Conservation (phyloP, 257 asterid genomes). For the Primulina eburnea region DNA sequence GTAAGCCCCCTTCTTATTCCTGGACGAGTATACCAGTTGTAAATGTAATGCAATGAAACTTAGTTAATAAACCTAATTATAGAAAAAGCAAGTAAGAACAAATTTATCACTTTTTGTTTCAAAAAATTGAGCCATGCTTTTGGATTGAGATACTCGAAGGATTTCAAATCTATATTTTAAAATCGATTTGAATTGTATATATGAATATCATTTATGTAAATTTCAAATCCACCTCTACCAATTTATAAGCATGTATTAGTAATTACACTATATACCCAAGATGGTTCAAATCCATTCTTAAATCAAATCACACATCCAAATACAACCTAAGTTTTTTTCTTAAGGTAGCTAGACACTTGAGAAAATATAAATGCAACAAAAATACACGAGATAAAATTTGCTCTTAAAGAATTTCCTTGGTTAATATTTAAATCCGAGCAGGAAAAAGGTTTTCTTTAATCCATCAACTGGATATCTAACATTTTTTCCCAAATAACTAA, state of each 20-base stretch:
- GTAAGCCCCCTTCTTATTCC: constrained; percentile 89
- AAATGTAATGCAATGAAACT: constrained; percentile 11
- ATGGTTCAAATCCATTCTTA: not conserved
- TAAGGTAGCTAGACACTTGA: not conserved
- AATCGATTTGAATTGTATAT: not conserved
- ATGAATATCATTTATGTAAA: too few species aligned
- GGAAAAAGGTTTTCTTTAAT: not conserved
- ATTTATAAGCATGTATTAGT: too few species aligned
- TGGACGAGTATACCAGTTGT: constrained; percentile 31
- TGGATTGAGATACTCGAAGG: not conserved
- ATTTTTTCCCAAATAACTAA: not conserved
- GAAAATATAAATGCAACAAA: not conserved
- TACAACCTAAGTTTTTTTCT: constrained; percentile 6
- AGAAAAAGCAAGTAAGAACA: constrained; percentile 3
- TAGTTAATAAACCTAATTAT: not conserved
- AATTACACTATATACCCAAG: too few species aligned
- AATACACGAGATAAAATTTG: not conserved
- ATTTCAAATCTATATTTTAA: not conserved
- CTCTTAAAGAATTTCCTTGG: not conserved
- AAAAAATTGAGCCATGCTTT: not conserved
- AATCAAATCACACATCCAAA: not conserved
- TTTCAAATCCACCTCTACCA: not conserved
- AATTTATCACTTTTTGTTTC: constrained; percentile 11
- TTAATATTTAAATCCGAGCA: not conserved
- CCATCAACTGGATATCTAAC: not conserved